Evolutionary conservation across 1,284 basidiomycete genomes (phyloP).

Genomic region (Malassezia obtusa): DNA sequence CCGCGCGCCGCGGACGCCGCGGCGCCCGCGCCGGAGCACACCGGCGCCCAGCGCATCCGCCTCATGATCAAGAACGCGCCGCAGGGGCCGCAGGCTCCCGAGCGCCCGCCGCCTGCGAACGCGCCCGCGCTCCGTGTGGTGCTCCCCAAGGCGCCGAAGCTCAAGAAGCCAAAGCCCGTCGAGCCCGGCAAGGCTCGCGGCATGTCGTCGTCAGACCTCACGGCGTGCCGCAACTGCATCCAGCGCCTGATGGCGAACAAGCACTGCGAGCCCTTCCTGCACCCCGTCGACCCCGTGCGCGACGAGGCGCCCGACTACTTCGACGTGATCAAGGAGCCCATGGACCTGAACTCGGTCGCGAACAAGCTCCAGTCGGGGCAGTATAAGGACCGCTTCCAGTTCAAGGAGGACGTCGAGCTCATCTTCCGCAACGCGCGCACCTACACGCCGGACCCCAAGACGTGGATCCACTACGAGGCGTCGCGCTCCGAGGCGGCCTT

Average conservation of each 20-base stretch:
- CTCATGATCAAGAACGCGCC: slow-evolving; percentile 40
- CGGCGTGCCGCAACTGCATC: slow-evolving; percentile 67
- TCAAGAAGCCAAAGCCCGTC: slow-evolving; percentile 45
- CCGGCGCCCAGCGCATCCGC: slow-evolving; percentile 13
- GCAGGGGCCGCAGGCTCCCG: slow-evolving; percentile 10
- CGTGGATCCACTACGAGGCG: slow-evolving; percentile 67
- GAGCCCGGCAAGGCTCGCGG: slow-evolving; percentile 59
- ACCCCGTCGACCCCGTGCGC: slow-evolving; percentile 62
- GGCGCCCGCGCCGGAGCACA: slow-evolving; percentile 10
- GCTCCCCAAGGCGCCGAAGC: slow-evolving; percentile 29
- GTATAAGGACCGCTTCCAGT: slow-evolving; percentile 73
- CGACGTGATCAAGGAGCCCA: slow-evolving; percentile 77
- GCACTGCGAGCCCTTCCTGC: slow-evolving; percentile 63
- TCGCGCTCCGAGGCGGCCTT: slow-evolving; percentile 70
- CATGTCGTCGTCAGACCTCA: slow-evolving; percentile 69
- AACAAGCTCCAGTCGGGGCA: slow-evolving; percentile 73
- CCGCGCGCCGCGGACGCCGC: slow-evolving; percentile 19
- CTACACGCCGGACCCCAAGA: slow-evolving; percentile 64
- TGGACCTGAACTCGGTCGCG: slow-evolving; percentile 83
- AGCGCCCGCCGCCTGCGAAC: slow-evolving; percentile 2
- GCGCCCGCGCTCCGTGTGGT: slow-evolving; percentile 11
- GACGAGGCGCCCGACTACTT: slow-evolving; percentile 57
- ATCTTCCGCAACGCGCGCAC: slow-evolving; percentile 78
- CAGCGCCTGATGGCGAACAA: slow-evolving; percentile 63
- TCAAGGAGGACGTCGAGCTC: slow-evolving; percentile 75